Conservation (phyloP, 257 asterid species). For the Solanum medicagineum region DNA sequence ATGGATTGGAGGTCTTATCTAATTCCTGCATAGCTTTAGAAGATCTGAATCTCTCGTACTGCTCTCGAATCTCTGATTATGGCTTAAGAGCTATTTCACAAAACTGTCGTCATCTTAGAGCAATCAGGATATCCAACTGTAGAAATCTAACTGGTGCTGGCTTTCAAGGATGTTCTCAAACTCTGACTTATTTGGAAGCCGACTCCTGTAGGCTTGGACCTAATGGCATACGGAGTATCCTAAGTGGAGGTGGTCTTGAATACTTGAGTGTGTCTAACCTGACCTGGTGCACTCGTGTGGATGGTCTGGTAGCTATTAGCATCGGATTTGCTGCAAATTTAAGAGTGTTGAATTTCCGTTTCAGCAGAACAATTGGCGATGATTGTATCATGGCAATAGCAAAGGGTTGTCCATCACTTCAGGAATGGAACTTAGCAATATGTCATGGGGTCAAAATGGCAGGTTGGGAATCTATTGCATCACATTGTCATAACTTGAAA, state of each 20-base stretch:
- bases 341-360: conserved; percentile 45
- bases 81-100: conserved; percentile 35
- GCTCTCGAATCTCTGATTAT: conserved; percentile 36
- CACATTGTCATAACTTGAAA: conserved; percentile 32
- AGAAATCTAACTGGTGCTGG: conserved; percentile 48
- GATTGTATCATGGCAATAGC: conserved; percentile 36
- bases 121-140: conserved; percentile 55
- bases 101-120: conserved; percentile 37
- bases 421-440: conserved; percentile 62
- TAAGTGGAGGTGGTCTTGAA: conserved; percentile 67
- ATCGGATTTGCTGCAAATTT: conserved; percentile 21
- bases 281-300: conserved; percentile 33
- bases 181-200: conserved; percentile 41
- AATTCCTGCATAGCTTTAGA: conserved; percentile 26
- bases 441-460: conserved; percentile 37
- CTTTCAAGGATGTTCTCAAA: conserved; percentile 45
- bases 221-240: conserved; percentile 38
- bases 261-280: conserved; percentile 42
- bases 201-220: conserved; percentile 54
- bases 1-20: conserved; percentile 38
- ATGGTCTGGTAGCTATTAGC: conserved; percentile 26
- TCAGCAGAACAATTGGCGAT: conserved; percentile 44
- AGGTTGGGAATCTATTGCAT: conserved; percentile 55
- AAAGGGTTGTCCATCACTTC: conserved; percentile 41
- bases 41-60: conserved; percentile 53